Base-by-base conservation (phyloP, 495 filamentous ascomycete genomes). In the Penicillium psychrofluorescens region DNA sequence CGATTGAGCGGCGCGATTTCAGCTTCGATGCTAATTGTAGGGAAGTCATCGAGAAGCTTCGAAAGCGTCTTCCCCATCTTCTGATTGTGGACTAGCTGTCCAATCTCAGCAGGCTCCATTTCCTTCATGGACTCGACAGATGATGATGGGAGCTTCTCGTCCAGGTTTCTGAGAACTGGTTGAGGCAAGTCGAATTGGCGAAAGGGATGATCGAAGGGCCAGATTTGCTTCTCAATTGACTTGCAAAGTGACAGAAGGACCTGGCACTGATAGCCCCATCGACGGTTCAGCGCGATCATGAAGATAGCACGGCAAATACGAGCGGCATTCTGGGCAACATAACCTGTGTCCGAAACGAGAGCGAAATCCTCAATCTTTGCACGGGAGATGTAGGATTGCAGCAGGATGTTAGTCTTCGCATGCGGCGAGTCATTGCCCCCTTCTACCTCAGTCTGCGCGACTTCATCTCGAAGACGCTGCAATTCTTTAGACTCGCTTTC, bases 1-100 rank as follows among this genome's bases (percentile, higher is more conserved):
- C 94, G 77, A 49, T 99, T 99, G 34, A 99, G 68, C 4, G 92
- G 92, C 10, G 94, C 92, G 42, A 99, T 96, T 60, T 97, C 91
- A 7, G 85, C 79, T 46, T 96, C 92, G 4, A 99, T 74, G 41
- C 77, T 88, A 35, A 99, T 63, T 2, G 89, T 95, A 6, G 92
- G 92, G 59, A 99, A 99, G 50, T 89, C 91, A 55, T 89, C 79
- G 6, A 99, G 70, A 4, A 95, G 71, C 55, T 82, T 91, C 4
- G 80, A 65, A 37, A 99, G 84, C 11, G 78, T 85, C 37, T 74
- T 80, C 29, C 92, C 92, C 77, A 94, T 94, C 29, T 74, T 76
- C 15, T 84, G 72, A 51, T 99, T 97, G 56, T 95, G 88, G 14
- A 99, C 92, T 36, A 99, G 68, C 28, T 83, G 77, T 7, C 92